Conservation (phyloP, 495 filamentous ascomycete genomes). For the Tuber umbilicatum region DNA sequence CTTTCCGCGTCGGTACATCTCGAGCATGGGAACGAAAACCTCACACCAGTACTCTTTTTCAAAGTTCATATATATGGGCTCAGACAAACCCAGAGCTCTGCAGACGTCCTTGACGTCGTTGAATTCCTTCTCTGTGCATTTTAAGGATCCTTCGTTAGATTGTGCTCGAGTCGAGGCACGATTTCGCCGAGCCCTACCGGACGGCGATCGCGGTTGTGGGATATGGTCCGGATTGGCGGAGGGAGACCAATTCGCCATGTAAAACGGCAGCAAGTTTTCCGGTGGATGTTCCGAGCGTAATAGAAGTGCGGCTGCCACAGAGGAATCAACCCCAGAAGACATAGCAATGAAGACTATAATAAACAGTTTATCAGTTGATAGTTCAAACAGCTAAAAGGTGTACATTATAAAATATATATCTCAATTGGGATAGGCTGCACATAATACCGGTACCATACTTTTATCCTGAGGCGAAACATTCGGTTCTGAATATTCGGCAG, state of each 20-base stretch:
- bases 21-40: constrained; percentile 40
- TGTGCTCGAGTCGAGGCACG: background rate
- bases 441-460: constrained; percentile 16
- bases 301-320: constrained; percentile 36
- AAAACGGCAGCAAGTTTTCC: constrained; percentile 39
- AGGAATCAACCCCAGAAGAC: constrained; percentile 40
- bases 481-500: constrained; percentile 21
- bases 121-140: constrained; percentile 36
- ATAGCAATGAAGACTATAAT: constrained; percentile 38
- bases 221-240: constrained; percentile 28
- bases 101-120: constrained; percentile 33
- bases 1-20: constrained; percentile 24
- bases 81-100: constrained; percentile 20
- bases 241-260: constrained; percentile 40
- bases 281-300: constrained; percentile 29
- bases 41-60: constrained; percentile 42
- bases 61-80: constrained; percentile 32
- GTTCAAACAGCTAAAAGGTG: background rate
- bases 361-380: constrained; percentile 1
- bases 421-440: background rate
- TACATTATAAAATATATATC: background rate
- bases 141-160: constrained; percentile 2
- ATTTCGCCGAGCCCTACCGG: constrained; percentile 20
- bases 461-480: constrained; percentile 25
- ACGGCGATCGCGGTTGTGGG: constrained; percentile 6